A percentile compares a stretch with the other conserved stretches of the same genome.
These are phyloP conservation scores for Euphorbia peplus DNA, from an alignment of 345 rosid genomes.

Conservation along the genomic window DNA sequence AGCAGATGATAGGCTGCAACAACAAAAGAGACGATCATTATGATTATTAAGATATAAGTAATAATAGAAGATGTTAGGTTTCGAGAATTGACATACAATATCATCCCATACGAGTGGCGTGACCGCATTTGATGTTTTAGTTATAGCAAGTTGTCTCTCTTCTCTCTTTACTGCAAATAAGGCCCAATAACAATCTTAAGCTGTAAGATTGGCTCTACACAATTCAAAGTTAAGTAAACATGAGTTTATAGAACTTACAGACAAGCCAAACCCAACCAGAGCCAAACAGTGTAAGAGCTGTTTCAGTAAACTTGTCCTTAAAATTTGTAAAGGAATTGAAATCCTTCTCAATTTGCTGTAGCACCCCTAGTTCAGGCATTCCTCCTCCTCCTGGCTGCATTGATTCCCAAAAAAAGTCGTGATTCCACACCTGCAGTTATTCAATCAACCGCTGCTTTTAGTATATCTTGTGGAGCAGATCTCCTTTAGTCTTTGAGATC, in stretches of 20 bases:
- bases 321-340: constrained; percentile 80
- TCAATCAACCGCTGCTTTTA: background rate
- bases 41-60: constrained; percentile 4
- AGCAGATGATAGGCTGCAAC: constrained; percentile 80
- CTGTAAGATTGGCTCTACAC: too few relatives aligned
- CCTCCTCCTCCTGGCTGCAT: constrained; percentile 96
- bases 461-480: background rate
- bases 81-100: constrained; percentile 50
- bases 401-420: constrained; percentile 97
- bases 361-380: constrained; percentile 69
- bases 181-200: too few relatives aligned
- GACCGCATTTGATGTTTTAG: constrained; percentile 69
- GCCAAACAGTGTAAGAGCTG: constrained; percentile 71
- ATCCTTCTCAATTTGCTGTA: constrained; percentile 90
- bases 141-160: constrained; percentile 65
- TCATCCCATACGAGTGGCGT: constrained; percentile 83
- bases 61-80: background rate
- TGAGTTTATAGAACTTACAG: constrained; percentile 46
- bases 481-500: background rate
- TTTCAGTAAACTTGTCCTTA: constrained; percentile 60
- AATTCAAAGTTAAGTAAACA: background rate
- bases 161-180: constrained; percentile 66
- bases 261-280: constrained; percentile 98
- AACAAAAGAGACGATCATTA: constrained; percentile 27
- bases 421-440: constrained; percentile 74